Evolutionary conservation across 176 grass and related monocot genomes (phyloP).

Genomic region (Aegilops bicornis): DNA sequence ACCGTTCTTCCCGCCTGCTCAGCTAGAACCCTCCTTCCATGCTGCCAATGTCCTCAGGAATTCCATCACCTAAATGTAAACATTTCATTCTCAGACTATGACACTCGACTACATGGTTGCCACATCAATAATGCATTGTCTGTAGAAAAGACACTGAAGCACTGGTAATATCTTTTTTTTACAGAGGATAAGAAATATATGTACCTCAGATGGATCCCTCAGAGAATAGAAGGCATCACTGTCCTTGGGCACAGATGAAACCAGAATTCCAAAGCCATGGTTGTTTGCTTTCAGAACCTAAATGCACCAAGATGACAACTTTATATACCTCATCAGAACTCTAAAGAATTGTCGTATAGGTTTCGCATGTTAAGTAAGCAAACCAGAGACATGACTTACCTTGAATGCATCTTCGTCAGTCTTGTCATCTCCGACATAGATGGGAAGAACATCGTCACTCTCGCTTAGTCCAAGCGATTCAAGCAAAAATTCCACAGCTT

Average conservation of each 20-base stretch:
- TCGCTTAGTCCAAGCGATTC: conserved; percentile 73
- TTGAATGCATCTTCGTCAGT: conserved; percentile 98
- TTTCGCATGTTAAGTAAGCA: not conserved
- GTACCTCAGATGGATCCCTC: conserved; percentile 84
- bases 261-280: conserved; percentile 82
- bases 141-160: not conserved
- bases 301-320: not conserved
- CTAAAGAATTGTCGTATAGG: not conserved
- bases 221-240: conserved; percentile 87
- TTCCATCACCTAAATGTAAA: conserved; percentile 74
- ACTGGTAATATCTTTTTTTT: not conserved
- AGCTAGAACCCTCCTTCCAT: conserved; percentile 68
- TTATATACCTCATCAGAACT: not conserved
- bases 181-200: not conserved
- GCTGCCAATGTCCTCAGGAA: conserved; percentile 70
- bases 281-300: conserved; percentile 74
- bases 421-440: conserved; percentile 95
- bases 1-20: not conserved
- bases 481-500: conserved; percentile 94
- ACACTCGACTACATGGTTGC: not conserved
- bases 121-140: not conserved
- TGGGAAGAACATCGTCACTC: conserved; percentile 70
- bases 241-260: conserved; percentile 84
- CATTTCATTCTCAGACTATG: not conserved
- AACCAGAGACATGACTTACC: conserved; percentile 31